Evolutionary conservation across 2,329 filamentous ascomycete genomes (phyloP).

Genomic region (Curvularia sp.): DNA sequence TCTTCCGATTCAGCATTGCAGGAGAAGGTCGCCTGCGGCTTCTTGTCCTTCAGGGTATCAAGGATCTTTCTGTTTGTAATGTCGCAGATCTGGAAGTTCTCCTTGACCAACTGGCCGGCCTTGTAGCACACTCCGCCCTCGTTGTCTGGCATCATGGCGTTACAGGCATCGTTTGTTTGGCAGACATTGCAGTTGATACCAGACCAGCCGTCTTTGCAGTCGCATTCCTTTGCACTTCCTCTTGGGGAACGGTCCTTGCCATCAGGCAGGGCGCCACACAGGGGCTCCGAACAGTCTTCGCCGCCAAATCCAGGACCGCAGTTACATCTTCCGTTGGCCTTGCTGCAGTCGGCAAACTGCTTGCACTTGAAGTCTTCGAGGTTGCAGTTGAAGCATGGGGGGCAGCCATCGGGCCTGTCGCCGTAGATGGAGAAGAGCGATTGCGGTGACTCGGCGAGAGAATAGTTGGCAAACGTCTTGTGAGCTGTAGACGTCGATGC

Average conservation of each 20-base stretch:
- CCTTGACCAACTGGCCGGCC: conserved; percentile 85
- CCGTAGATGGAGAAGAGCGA: conserved; percentile 72
- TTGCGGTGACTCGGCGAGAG: conserved; percentile 58
- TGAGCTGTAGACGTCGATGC: conserved; percentile 35
- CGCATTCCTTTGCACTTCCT: conserved; percentile 69
- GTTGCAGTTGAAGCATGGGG: conserved; percentile 97
- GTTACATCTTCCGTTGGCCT: conserved; percentile 88
- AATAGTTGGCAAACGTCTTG: conserved; percentile 54
- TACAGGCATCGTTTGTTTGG: conserved; percentile 80
- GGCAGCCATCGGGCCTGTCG: conserved; percentile 77
- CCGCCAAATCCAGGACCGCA: conserved; percentile 94
- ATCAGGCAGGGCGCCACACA: conserved; percentile 87
- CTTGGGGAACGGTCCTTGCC: conserved; percentile 78
- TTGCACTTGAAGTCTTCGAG: conserved; percentile 89
- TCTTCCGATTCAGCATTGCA: conserved; percentile 77
- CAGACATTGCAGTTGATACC: conserved; percentile 99
- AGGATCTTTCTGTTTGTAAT: conserved; percentile 96
- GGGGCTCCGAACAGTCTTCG: conserved; percentile 88
- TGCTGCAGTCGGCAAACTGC: conserved; percentile 88
- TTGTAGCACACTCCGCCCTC: conserved; percentile 90
- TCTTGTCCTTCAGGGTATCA: conserved; percentile 80
- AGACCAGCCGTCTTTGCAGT: conserved; percentile 91
- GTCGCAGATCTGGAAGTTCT: conserved; percentile 97
- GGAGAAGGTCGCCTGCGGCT: conserved; percentile 92
- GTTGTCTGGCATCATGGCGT: conserved; percentile 82